Conservation (phyloP, 2,329 filamentous ascomycete genomes). For the Aspergillus costaricaensis region DNA sequence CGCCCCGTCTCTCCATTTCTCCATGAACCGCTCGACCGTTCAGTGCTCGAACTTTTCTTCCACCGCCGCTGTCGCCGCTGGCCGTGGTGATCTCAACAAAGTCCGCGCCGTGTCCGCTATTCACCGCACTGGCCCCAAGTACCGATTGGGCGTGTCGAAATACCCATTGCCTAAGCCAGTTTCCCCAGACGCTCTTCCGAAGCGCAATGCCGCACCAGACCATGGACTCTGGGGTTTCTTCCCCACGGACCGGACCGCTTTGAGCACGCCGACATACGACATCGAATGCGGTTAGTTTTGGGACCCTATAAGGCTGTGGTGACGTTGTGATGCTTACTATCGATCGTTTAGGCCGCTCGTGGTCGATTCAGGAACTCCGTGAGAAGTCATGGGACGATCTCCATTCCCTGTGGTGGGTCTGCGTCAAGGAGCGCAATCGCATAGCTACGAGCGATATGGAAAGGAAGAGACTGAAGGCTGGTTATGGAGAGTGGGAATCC, state of each 20-base stretch:
- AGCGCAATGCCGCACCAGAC: slow-evolving; percentile 61
- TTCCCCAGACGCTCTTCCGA: slow-evolving; percentile 53
- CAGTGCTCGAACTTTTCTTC: slow-evolving; percentile 53
- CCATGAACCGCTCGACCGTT: slow-evolving; percentile 32
- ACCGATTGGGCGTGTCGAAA: slow-evolving; percentile 72
- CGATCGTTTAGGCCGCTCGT: slow-evolving; percentile 63
- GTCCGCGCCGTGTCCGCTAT: slow-evolving; percentile 80
- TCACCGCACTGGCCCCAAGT: slow-evolving; percentile 72
- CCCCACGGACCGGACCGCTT: slow-evolving; percentile 65
- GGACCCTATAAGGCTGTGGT: neutral
- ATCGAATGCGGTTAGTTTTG: slow-evolving; percentile 62
- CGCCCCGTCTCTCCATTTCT: slow-evolving; percentile 44
- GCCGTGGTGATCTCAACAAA: slow-evolving; percentile 70
- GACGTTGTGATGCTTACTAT: slow-evolving; percentile 17
- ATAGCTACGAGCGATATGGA: slow-evolving; percentile 76
- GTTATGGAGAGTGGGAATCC: slow-evolving; percentile 72
- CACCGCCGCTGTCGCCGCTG: slow-evolving; percentile 51
- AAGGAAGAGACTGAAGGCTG: slow-evolving; percentile 65
- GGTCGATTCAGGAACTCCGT: slow-evolving; percentile 82
- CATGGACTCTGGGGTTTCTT: slow-evolving; percentile 97
- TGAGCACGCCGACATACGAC: slow-evolving; percentile 72
- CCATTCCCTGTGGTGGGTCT: slow-evolving; percentile 92
- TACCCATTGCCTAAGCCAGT: slow-evolving; percentile 73
- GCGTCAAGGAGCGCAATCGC: slow-evolving; percentile 85
- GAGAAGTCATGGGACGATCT: slow-evolving; percentile 92